phyloP scores from a whole-genome alignment of 192 early-diverging fungal genomes.

The Backusella psychrophila region DNA sequence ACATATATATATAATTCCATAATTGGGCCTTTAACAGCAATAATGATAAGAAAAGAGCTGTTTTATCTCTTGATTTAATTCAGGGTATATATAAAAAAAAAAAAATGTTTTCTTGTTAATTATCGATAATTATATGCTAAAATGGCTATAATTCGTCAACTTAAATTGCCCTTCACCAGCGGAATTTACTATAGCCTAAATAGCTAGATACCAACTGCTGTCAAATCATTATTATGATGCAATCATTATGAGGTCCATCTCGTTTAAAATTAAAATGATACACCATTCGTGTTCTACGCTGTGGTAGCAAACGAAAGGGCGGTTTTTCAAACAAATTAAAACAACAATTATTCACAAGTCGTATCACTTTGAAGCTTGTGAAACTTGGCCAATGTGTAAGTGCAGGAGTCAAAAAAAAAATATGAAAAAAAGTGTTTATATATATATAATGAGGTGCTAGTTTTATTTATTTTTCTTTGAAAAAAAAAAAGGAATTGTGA shows the following conservation, averaged over 20 bases:
- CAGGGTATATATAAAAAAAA: not conserved
- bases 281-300: not conserved
- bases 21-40: too few species aligned
- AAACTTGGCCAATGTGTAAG: not conserved
- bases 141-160: not conserved
- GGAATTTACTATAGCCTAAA: not conserved
- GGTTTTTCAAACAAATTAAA: not conserved
- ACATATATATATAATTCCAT: too few species aligned
- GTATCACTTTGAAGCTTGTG: not conserved
- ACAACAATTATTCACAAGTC: not conserved
- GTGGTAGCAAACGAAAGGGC: not conserved
- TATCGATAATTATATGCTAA: not conserved
- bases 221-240: not conserved
- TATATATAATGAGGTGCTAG: not conserved
- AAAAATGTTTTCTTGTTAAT: not conserved
- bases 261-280: not conserved
- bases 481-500: not conserved
- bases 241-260: not conserved
- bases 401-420: not conserved
- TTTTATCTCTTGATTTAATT: not conserved
- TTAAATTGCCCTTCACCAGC: too few species aligned
- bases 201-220: not conserved
- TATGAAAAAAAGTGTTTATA: not conserved
- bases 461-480: not conserved
- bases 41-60: too few species aligned